Evolutionary conservation across 345 rosid species (phyloP).

Genomic region (Pistacia vera): DNA sequence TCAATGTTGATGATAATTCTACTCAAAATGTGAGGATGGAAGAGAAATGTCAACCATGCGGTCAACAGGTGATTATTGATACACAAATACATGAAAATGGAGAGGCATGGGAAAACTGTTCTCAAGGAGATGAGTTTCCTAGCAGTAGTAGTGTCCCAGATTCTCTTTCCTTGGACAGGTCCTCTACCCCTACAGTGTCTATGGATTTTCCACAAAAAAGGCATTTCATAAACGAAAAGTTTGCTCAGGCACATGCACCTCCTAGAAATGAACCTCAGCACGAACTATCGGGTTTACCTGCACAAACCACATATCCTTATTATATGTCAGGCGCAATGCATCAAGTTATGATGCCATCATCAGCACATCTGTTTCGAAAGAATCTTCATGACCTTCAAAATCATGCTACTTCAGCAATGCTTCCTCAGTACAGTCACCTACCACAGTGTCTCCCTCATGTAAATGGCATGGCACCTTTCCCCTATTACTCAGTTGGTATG

Average conservation of each 20-base stretch:
- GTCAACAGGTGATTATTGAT: slow-evolving; percentile 36
- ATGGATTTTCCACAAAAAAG: slow-evolving; percentile 47
- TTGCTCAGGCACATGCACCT: slow-evolving; percentile 36
- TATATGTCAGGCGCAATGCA: slow-evolving; percentile 74
- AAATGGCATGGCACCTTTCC: slow-evolving; percentile 65
- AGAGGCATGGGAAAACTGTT: slow-evolving; percentile 53
- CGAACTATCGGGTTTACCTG: slow-evolving; percentile 49
- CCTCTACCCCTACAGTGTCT: slow-evolving; percentile 62
- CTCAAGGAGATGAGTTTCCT: slow-evolving; percentile 59
- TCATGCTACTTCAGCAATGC: slow-evolving; percentile 46
- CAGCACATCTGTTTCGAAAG: slow-evolving; percentile 57
- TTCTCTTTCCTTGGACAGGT: slow-evolving; percentile 56
- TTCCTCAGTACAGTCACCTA: slow-evolving; percentile 72
- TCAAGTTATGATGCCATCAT: slow-evolving; percentile 73
- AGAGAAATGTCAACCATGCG: slow-evolving; percentile 36
- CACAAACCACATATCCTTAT: slow-evolving; percentile 62
- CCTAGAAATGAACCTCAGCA: slow-evolving; percentile 48
- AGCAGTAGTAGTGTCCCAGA: slow-evolving; percentile 57
- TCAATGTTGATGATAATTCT: slow-evolving; percentile 28
- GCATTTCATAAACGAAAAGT: slow-evolving; percentile 46
- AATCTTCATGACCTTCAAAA: slow-evolving; percentile 53
- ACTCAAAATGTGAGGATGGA: slow-evolving; percentile 30
- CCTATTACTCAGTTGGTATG: slow-evolving; percentile 66
- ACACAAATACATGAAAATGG: slow-evolving; percentile 46
- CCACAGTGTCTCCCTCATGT: slow-evolving; percentile 60